phyloP scores from a whole-genome alignment of 169 alveolate genomes.

The Eimeria falciformis region DNA sequence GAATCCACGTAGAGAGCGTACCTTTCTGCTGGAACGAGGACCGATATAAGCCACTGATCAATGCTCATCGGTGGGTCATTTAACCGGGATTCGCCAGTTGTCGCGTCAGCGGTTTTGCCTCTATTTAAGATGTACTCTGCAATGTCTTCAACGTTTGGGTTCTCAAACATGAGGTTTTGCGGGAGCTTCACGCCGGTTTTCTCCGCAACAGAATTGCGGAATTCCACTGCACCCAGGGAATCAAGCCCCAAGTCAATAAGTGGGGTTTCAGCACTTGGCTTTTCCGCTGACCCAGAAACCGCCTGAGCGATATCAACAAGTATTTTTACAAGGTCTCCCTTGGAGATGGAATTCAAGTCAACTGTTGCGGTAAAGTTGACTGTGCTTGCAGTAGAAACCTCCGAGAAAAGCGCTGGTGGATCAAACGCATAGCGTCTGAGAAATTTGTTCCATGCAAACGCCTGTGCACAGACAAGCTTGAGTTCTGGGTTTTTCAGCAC shows the following conservation, averaged over 20 bases:
- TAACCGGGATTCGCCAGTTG: slow-evolving; percentile 52
- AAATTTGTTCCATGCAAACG: slow-evolving; percentile 81
- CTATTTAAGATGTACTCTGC: slow-evolving; percentile 76
- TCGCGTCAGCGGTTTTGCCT: slow-evolving; percentile 44
- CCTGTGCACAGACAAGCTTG: slow-evolving; percentile 82
- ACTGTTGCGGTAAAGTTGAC: slow-evolving; percentile 13
- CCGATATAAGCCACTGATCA: slow-evolving; percentile 83
- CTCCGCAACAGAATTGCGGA: slow-evolving; percentile 84
- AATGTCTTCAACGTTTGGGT: slow-evolving; percentile 81
- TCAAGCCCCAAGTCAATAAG: slow-evolving; percentile 87
- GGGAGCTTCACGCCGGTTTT: slow-evolving; percentile 84
- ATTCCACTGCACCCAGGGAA: slow-evolving; percentile 88
- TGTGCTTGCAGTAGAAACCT: slow-evolving; percentile 58
- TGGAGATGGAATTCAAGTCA: slow-evolving; percentile 66
- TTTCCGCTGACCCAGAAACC: slow-evolving; percentile 75
- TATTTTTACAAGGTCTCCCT: slow-evolving; percentile 57
- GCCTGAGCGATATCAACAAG: slow-evolving; percentile 74
- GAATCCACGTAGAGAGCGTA: slow-evolving; percentile 81
- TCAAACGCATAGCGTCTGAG: slow-evolving; percentile 78
- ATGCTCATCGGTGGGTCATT: slow-evolving; percentile 68
- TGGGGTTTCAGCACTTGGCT: slow-evolving; percentile 78
- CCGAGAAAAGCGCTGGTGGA: slow-evolving; percentile 74
- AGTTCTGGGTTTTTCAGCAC: slow-evolving; percentile 38
- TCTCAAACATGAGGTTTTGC: slow-evolving; percentile 84
- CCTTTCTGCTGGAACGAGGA: slow-evolving; percentile 82